Percentiles rank a stretch among this genome's conserved stretches.
These are phyloP conservation scores for Aspergillus diversus DNA, from an alignment of 495 filamentous ascomycete species.

Conservation along the genomic window DNA sequence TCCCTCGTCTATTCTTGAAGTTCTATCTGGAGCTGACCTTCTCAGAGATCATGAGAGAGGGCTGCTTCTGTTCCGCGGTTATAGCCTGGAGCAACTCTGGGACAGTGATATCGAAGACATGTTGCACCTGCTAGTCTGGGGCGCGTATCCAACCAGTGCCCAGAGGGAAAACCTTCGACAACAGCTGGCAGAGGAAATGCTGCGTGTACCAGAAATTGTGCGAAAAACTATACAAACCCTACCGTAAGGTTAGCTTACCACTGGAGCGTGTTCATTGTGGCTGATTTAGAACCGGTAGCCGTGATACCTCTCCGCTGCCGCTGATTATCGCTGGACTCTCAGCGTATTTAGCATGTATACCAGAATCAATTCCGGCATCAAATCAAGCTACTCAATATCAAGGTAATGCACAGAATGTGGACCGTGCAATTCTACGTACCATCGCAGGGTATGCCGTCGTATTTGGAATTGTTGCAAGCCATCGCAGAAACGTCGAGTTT, in stretches of 20 bases:
- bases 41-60: slow-evolving; percentile 34
- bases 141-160: slow-evolving; percentile 26
- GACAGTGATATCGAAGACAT: slow-evolving; percentile 43
- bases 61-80: slow-evolving; percentile 38
- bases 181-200: slow-evolving; percentile 31
- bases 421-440: slow-evolving; percentile 33
- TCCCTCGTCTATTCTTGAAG: not conserved
- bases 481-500: slow-evolving; percentile 31
- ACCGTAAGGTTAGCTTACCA: slow-evolving; percentile 28
- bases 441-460: slow-evolving; percentile 39
- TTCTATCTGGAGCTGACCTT: not conserved
- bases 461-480: slow-evolving; percentile 34
- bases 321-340: slow-evolving; percentile 40
- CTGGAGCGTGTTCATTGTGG: not conserved
- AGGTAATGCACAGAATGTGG: slow-evolving; percentile 22
- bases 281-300: slow-evolving; percentile 18
- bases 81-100: slow-evolving; percentile 39
- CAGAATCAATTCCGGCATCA: slow-evolving; percentile 30
- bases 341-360: slow-evolving; percentile 31
- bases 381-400: slow-evolving; percentile 34
- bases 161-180: slow-evolving; percentile 31
- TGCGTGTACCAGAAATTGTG: slow-evolving; percentile 32
- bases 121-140: slow-evolving; percentile 42
- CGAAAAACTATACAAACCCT: slow-evolving; percentile 29
- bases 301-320: slow-evolving; percentile 31